Percentiles rank a stretch among this genome's conserved stretches.
Evolutionary conservation across 192 early-diverging fungal genomes (phyloP).

Genomic region (Backusella australiensis): DNA sequence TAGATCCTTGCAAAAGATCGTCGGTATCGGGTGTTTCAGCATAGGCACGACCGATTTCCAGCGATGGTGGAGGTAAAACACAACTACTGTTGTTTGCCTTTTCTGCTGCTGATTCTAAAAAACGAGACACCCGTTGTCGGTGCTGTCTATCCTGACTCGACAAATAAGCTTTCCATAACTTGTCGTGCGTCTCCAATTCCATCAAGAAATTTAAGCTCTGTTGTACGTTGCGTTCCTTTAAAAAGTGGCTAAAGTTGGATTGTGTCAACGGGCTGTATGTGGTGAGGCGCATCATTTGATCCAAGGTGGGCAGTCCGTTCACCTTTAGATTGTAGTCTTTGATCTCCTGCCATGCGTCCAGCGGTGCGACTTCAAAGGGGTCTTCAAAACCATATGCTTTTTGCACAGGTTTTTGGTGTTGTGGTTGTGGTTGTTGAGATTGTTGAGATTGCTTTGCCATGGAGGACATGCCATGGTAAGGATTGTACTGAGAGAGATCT

Average conservation of each 20-base stretch:
- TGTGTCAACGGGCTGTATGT: constrained; percentile 34
- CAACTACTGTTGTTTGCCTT: background rate
- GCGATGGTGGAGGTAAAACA: background rate
- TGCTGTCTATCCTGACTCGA: constrained; percentile 13
- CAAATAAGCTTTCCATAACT: constrained; percentile 31
- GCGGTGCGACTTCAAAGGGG: constrained; percentile 29
- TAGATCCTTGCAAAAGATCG: background rate
- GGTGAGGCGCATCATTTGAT: constrained; percentile 29
- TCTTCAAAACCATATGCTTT: constrained; percentile 29
- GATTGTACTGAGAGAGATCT: constrained; percentile 20
- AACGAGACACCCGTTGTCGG: background rate
- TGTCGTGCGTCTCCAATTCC: constrained; percentile 42
- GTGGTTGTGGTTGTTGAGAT: background rate
- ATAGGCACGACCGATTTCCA: background rate
- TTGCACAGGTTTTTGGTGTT: background rate
- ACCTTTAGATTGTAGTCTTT: constrained; percentile 39
- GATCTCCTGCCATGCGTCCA: constrained; percentile 38
- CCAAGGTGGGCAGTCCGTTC: constrained; percentile 37
- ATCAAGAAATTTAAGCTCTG: constrained; percentile 41
- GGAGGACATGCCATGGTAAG: constrained; percentile 9
- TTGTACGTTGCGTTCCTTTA: constrained; percentile 31
- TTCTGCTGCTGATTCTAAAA: background rate
- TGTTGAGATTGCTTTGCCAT: background rate
- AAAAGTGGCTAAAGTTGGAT: constrained; percentile 36
- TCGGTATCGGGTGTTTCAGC: constrained; percentile 20